Conservation (phyloP, 805 yeast genomes). For the Komagataella pastoris region DNA sequence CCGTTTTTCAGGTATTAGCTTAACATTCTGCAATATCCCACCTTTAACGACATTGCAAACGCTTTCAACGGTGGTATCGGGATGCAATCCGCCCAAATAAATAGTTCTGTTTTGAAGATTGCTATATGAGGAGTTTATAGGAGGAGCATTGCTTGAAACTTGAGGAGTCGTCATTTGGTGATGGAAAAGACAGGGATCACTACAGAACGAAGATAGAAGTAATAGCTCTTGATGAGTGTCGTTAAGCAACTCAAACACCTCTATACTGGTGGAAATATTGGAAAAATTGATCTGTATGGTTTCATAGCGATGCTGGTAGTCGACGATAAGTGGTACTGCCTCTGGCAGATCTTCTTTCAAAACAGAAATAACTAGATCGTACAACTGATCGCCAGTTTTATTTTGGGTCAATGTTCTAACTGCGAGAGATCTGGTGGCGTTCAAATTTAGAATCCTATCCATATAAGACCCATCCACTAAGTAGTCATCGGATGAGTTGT, state of each 20-base stretch:
- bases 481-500: neutral
- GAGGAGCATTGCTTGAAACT: neutral
- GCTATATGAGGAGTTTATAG: neutral
- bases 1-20: conserved; percentile 33
- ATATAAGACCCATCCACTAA: neutral
- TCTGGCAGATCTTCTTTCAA: neutral
- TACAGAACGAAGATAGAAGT: neutral
- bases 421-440: neutral
- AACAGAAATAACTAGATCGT: neutral
- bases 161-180: neutral
- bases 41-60: conserved; percentile 68
- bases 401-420: neutral
- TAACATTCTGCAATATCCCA: conserved; percentile 55
- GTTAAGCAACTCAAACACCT: neutral
- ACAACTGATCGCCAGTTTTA: neutral
- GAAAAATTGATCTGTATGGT: neutral
- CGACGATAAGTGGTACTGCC: neutral
- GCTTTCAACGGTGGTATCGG: conserved; percentile 54
- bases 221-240: neutral
- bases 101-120: conserved; percentile 49
- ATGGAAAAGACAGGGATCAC: neutral
- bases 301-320: neutral
- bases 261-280: neutral
- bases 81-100: conserved; percentile 54
- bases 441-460: neutral